Percentiles rank a stretch among this genome's conserved stretches.
These are phyloP conservation scores for Graphilbum fragrans DNA, from an alignment of 2,329 filamentous ascomycete species.

Conservation along the genomic window DNA sequence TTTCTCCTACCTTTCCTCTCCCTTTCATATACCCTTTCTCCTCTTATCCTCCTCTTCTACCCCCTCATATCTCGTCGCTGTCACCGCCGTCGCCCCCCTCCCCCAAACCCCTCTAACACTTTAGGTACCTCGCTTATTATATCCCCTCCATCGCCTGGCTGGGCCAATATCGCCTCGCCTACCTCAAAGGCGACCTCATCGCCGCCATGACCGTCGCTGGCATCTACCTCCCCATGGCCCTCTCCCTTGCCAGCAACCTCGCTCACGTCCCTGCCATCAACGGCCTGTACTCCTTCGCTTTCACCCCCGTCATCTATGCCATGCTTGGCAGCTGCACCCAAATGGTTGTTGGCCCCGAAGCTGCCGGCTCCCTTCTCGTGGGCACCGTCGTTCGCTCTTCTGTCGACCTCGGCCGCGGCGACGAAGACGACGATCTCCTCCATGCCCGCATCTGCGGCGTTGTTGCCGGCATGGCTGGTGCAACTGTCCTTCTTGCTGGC, in stretches of 20 bases:
- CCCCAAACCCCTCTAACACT: not conserved
- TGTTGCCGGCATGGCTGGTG: slow-evolving; percentile 76
- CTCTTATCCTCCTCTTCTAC: not conserved
- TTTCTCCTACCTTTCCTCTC: not conserved
- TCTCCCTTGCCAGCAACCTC: slow-evolving; percentile 86
- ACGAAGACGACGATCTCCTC: slow-evolving; percentile 49
- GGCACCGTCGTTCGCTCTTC: slow-evolving; percentile 74
- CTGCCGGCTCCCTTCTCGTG: slow-evolving; percentile 80
- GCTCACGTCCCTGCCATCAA: slow-evolving; percentile 89
- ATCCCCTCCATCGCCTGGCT: slow-evolving; percentile 88
- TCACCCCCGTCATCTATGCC: slow-evolving; percentile 85
- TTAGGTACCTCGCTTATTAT: slow-evolving; percentile 84
- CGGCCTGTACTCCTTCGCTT: slow-evolving; percentile 86
- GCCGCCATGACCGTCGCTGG: slow-evolving; percentile 94
- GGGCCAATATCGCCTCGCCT: slow-evolving; percentile 69
- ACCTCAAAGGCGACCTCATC: slow-evolving; percentile 74
- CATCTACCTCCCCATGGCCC: slow-evolving; percentile 94
- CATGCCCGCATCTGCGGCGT: slow-evolving; percentile 81
- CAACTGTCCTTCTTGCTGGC: slow-evolving; percentile 79
- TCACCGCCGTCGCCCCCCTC: not conserved
- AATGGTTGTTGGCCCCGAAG: slow-evolving; percentile 91
- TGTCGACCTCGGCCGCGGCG: slow-evolving; percentile 54
- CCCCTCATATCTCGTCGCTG: not conserved
- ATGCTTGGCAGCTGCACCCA: slow-evolving; percentile 83
- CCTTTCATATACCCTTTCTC: not conserved